These are phyloP conservation scores for Pythium vanterpoolii DNA, from an alignment of 352 stramenopile species.

Conservation along the genomic window DNA sequence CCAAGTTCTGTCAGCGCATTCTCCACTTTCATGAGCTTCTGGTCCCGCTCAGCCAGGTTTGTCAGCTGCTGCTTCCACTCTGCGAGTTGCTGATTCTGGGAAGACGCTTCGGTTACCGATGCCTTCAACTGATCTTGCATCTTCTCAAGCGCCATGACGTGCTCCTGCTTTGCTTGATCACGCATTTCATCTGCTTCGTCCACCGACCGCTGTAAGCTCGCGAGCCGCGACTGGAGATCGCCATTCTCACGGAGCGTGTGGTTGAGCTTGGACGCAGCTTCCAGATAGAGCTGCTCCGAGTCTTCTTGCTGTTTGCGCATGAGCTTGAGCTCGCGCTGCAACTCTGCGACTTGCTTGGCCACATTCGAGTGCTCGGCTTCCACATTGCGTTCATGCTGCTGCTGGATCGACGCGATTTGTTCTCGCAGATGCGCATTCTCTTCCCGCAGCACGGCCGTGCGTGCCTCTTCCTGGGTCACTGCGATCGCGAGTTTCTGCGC, in stretches of 20 bases:
- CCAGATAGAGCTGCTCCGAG: slow-evolving; percentile 48
- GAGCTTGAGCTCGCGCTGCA: slow-evolving; percentile 38
- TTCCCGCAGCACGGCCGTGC: slow-evolving; percentile 46
- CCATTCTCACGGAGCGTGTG: slow-evolving; percentile 42
- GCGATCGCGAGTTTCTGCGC: slow-evolving; percentile 26
- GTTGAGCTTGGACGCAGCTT: slow-evolving; percentile 57
- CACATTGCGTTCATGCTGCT: slow-evolving; percentile 43
- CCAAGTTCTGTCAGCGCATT: neutral
- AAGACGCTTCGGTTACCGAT: neutral
- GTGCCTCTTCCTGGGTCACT: slow-evolving; percentile 43
- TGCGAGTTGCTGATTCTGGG: neutral
- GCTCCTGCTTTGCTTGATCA: slow-evolving; percentile 3
- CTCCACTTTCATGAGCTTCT: slow-evolving; percentile 3
- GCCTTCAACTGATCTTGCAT: slow-evolving; percentile 11
- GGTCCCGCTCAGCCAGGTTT: neutral
- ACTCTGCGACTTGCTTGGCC: slow-evolving; percentile 30
- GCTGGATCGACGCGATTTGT: slow-evolving; percentile 39
- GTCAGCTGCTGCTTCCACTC: slow-evolving; percentile 2
- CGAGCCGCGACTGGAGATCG: slow-evolving; percentile 23
- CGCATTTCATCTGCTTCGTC: slow-evolving; percentile 14
- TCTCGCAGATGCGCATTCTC: slow-evolving; percentile 52
- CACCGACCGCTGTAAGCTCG: slow-evolving; percentile 6
- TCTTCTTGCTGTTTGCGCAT: slow-evolving; percentile 60
- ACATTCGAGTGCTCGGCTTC: slow-evolving; percentile 20
- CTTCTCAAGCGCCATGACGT: slow-evolving; percentile 3